Conservation (phyloP, 2,329 filamentous ascomycete genomes). For the Leptodontidium sp. region DNA sequence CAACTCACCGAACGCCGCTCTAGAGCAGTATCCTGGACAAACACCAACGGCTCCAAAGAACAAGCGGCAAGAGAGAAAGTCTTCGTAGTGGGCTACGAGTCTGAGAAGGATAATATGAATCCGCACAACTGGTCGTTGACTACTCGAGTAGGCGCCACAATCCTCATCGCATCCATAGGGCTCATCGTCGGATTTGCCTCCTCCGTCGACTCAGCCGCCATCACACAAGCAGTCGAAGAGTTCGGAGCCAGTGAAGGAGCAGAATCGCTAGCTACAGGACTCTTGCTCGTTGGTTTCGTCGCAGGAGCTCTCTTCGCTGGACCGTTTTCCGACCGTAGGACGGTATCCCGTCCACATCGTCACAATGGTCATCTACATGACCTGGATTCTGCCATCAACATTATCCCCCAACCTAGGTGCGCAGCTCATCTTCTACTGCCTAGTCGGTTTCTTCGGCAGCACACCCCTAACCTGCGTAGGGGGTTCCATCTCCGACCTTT, state of each 20-base stretch:
- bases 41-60: conserved; percentile 23
- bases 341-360: conserved; percentile 52
- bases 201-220: conserved; percentile 37
- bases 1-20: conserved; percentile 32
- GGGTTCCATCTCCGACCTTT: conserved; percentile 50
- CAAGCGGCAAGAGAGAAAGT: conserved; percentile 39
- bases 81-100: conserved; percentile 52
- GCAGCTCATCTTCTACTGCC: conserved; percentile 34
- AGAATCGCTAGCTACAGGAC: conserved; percentile 57
- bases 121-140: conserved; percentile 50
- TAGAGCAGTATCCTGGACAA: conserved; percentile 13
- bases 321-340: conserved; percentile 51
- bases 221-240: conserved; percentile 51
- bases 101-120: conserved; percentile 48
- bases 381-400: conserved; percentile 55
- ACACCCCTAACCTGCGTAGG: conserved; percentile 31
- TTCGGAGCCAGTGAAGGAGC: conserved; percentile 59
- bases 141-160: conserved; percentile 50
- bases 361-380: conserved; percentile 52
- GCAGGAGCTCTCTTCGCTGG: conserved; percentile 50
- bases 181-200: conserved; percentile 59
- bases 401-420: conserved; percentile 41
- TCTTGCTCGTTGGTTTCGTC: conserved; percentile 49
- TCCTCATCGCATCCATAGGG: conserved; percentile 56
- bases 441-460: conserved; percentile 35